These are phyloP conservation scores for Aspergillus fructus DNA, from an alignment of 2,329 filamentous ascomycete genomes.

Conservation along the genomic window DNA sequence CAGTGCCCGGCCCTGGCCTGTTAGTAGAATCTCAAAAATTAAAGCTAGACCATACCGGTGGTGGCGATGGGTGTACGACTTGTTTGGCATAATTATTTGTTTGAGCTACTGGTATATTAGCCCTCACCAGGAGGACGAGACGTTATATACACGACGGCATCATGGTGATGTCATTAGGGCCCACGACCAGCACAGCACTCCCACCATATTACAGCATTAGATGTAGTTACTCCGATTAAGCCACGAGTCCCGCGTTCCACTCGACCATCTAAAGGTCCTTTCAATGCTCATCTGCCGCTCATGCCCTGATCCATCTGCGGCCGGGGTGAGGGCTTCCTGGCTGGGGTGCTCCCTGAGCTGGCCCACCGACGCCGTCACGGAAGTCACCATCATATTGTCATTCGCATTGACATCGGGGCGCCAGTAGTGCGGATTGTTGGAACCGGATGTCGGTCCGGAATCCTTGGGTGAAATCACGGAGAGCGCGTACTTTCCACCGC, in stretches of 20 bases:
- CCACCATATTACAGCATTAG: too few species aligned
- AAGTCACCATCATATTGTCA: neutral
- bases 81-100: neutral
- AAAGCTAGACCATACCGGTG: neutral
- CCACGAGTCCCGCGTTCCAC: too few species aligned
- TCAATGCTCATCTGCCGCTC: too few species aligned
- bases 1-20: conserved; percentile 54
- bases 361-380: neutral
- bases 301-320: too few species aligned
- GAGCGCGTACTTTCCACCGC: neutral
- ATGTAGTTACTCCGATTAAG: too few species aligned
- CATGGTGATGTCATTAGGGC: neutral
- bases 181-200: too few species aligned
- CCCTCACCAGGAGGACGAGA: neutral
- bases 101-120: neutral
- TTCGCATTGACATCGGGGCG: neutral
- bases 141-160: neutral
- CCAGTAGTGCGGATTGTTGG: conserved; percentile 3
- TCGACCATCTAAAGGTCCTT: too few species aligned
- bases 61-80: neutral
- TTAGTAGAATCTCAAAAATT: neutral
- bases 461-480: neutral
- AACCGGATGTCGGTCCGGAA: neutral
- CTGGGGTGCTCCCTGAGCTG: too few species aligned
- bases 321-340: too few species aligned